Conservation (phyloP, 1,284 basidiomycete genomes). For the Chondrostereum purpureum region DNA sequence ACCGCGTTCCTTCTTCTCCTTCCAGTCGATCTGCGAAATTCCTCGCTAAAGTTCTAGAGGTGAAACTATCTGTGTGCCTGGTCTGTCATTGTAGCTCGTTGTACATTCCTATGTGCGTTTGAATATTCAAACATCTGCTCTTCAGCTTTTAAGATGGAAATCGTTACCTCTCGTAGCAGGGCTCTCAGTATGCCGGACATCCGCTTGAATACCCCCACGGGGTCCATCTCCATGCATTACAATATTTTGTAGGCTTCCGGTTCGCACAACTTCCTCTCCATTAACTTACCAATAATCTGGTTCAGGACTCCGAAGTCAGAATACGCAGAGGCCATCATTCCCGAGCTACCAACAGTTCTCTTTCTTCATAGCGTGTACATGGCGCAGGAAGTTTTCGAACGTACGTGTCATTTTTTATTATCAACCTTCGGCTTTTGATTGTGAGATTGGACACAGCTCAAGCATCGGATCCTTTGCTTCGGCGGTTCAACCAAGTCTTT, state of each 20-base stretch:
- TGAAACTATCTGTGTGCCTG: too few species aligned
- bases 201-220: neutral
- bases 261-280: too few species aligned
- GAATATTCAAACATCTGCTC: too few species aligned
- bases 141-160: neutral
- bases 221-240: neutral
- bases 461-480: slow-evolving; percentile 2
- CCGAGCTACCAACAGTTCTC: slow-evolving; percentile 6
- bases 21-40: too few species aligned
- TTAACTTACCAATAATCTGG: too few species aligned
- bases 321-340: slow-evolving; percentile 5
- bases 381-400: neutral
- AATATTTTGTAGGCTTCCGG: neutral
- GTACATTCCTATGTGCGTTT: neutral
- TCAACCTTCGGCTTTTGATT: neutral
- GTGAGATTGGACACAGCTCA: slow-evolving; percentile 1
- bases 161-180: neutral
- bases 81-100: neutral
- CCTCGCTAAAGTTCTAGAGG: too few species aligned
- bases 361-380: slow-evolving; percentile 9
- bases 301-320: slow-evolving; percentile 4
- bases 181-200: neutral
- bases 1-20: too few species aligned
- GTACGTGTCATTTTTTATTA: neutral
- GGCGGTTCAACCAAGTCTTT: slow-evolving; percentile 8